Conservation (phyloP, 805 yeast species). For the Zygosaccharomyces bailii region DNA sequence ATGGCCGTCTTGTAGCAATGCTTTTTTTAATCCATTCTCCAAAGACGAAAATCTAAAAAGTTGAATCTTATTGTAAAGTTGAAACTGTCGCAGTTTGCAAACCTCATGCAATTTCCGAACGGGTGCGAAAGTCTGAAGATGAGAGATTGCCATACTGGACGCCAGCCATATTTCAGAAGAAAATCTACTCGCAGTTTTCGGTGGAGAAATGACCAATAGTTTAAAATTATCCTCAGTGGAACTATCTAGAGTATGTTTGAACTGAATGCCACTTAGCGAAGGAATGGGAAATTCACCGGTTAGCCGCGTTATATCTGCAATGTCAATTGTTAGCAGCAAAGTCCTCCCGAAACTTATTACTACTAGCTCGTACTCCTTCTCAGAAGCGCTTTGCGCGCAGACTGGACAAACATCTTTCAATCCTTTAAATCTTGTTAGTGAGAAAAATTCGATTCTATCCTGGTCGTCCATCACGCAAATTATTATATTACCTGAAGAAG, state of each 20-base stretch:
- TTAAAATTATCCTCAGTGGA: slow-evolving; percentile 20
- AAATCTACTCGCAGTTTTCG: slow-evolving; percentile 10
- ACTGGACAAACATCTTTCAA: slow-evolving; percentile 20
- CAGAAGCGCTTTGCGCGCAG: slow-evolving; percentile 1
- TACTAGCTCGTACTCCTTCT: slow-evolving; percentile 14
- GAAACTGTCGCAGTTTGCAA: slow-evolving; percentile 16
- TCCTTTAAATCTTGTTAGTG: slow-evolving; percentile 32
- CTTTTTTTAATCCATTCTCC: background rate
- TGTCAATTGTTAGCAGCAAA: slow-evolving; percentile 17
- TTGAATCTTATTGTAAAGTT: slow-evolving; percentile 11
- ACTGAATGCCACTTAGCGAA: slow-evolving; percentile 15
- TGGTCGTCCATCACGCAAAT: slow-evolving; percentile 18
- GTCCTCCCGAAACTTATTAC: slow-evolving; percentile 26
- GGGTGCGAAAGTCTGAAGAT: slow-evolving; percentile 11
- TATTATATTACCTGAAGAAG: slow-evolving; percentile 27
- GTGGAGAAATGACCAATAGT: slow-evolving; percentile 12
- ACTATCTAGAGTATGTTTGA: slow-evolving; percentile 23
- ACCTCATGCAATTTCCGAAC: slow-evolving; percentile 13
- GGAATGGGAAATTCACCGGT: slow-evolving; percentile 10
- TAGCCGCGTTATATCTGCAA: slow-evolving; percentile 12
- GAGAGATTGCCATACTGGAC: slow-evolving; percentile 23
- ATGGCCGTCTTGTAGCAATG: slow-evolving; percentile 2
- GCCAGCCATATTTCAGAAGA: slow-evolving; percentile 22
- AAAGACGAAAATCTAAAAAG: slow-evolving; percentile 6
- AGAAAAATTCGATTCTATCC: slow-evolving; percentile 16